Evolutionary conservation across 2,329 filamentous ascomycete species (phyloP), one percentile per base, ranked within the genome.

Genomic region (Ophiocordyceps camponoti-floridani): DNA sequence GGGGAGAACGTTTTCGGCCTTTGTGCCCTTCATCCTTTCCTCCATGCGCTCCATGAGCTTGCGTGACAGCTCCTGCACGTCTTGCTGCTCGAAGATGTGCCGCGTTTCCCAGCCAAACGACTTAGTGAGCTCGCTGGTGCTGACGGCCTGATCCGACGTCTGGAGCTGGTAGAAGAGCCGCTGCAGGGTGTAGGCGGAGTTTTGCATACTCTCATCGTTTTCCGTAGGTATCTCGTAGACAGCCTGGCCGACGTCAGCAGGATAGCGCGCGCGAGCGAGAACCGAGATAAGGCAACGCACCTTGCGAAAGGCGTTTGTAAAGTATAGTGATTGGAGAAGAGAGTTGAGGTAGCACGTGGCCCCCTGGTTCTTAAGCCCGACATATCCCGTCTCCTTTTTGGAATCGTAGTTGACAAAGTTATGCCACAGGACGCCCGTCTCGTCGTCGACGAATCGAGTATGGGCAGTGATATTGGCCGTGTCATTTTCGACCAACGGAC

Each of bases 51-150:
- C 91, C 84, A 98, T 98, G 49, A 98, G 71, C 60, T 96, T 94
- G 46, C 93, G 77, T 31, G 88, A 96, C 31, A 98, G 69, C 60
- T 98, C 91, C 60, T 98, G 91, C 9, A 98, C 91, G 62, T 98
- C 91, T 62, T 98, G 91, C 60, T 98, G 91, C 64, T 96, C 89
- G 54, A 98, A 98, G 44, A 96, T 94, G 58, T 98, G 89, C 51
- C 87, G 78, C 2, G 89, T 94, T 56, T 98, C 89, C 91, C 91
- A 98, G 23, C 91, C 91, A 60, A 98, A 98, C 0, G 91, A 96
- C 52, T 86, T 84, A 7, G 91, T 98, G 37, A 98, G 74, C 58
- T 98, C 91, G 44, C 82, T 87, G 2, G 91, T 98, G 37, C 84
- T 77, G 2, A 98, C 89, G 1, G 93, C 85, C 33, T 70, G 67